Percentiles rank a stretch among this genome's conserved stretches.
Conservation (phyloP, 1,284 basidiomycete genomes). For the Athelia psychrophila region DNA sequence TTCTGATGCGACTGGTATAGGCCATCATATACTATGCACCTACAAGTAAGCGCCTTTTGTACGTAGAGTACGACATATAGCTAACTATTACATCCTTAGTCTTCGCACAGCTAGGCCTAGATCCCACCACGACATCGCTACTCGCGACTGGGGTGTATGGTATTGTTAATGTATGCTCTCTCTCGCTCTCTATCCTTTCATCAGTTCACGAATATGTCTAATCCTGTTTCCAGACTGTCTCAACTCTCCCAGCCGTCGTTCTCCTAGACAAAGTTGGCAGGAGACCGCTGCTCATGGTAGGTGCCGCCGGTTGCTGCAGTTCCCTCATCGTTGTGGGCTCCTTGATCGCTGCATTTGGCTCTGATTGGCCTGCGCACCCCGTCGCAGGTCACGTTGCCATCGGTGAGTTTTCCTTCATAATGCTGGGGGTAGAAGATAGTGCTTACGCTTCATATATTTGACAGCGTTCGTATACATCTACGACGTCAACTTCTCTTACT, state of each 20-base stretch:
- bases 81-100: slow-evolving; percentile 25
- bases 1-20: not conserved
- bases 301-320: slow-evolving; percentile 25
- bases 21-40: slow-evolving; percentile 26
- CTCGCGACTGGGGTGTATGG: slow-evolving; percentile 29
- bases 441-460: not conserved
- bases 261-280: slow-evolving; percentile 27
- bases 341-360: slow-evolving; percentile 23
- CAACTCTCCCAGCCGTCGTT: slow-evolving; percentile 26
- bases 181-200: not conserved
- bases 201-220: not conserved
- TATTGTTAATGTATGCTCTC: slow-evolving; percentile 24
- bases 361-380: slow-evolving; percentile 22
- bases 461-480: slow-evolving; percentile 31
- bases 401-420: slow-evolving; percentile 8
- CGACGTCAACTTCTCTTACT: slow-evolving; percentile 30
- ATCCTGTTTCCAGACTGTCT: slow-evolving; percentile 23
- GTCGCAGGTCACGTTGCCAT: slow-evolving; percentile 26
- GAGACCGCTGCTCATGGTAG: slow-evolving; percentile 28
- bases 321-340: slow-evolving; percentile 26
- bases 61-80: not conserved
- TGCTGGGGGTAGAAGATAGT: not conserved
- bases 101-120: slow-evolving; percentile 27
- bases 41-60: slow-evolving; percentile 20
- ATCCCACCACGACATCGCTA: slow-evolving; percentile 29